A percentile compares a stretch with the other conserved stretches of the same genome.
These are phyloP conservation scores for Actinidia polygama DNA, from an alignment of 179 eudicot genomes.

Conservation along the genomic window DNA sequence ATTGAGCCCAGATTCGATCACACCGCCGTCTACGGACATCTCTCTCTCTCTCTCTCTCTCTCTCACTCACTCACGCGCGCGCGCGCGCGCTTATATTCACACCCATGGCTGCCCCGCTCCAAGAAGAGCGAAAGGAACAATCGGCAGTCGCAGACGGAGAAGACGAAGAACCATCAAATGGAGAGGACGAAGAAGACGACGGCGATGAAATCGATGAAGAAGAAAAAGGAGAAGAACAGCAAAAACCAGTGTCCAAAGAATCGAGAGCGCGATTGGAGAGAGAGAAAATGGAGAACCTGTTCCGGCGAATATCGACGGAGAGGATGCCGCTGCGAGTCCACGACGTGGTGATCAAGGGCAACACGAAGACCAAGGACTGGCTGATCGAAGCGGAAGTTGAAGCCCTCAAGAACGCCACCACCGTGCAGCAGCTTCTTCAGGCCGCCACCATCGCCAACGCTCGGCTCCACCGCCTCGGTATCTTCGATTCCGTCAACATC, in stretches of 20 bases:
- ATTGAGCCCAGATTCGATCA: no score
- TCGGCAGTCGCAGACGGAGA: slow-evolving; percentile 16
- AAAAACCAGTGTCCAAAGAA: slow-evolving; percentile 10
- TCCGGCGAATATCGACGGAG: slow-evolving; percentile 49
- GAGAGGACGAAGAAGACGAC: slow-evolving; percentile 36
- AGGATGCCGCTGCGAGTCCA: slow-evolving; percentile 70
- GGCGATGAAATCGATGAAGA: slow-evolving; percentile 33
- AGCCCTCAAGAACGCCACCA: slow-evolving; percentile 42
- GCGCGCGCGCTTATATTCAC: neutral
- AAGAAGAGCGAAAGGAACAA: slow-evolving; percentile 20
- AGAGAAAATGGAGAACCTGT: slow-evolving; percentile 50
- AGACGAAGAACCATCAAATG: slow-evolving; percentile 14
- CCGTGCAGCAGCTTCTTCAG: slow-evolving; percentile 69
- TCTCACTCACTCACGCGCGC: no score
- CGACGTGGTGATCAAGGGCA: slow-evolving; percentile 80
- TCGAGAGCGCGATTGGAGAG: slow-evolving; percentile 33
- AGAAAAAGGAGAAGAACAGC: slow-evolving; percentile 33
- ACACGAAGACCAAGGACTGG: slow-evolving; percentile 67
- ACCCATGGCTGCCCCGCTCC: slow-evolving; percentile 21
- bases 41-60: no score
- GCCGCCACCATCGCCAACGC: slow-evolving; percentile 59
- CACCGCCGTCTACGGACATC: no score
- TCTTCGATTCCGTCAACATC: slow-evolving; percentile 72
- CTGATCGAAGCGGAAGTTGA: slow-evolving; percentile 72
- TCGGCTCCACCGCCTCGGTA: slow-evolving; percentile 49